Evolutionary conservation across 805 yeast genomes (phyloP).

Genomic region (Saccharomycopsis guyanensis): DNA sequence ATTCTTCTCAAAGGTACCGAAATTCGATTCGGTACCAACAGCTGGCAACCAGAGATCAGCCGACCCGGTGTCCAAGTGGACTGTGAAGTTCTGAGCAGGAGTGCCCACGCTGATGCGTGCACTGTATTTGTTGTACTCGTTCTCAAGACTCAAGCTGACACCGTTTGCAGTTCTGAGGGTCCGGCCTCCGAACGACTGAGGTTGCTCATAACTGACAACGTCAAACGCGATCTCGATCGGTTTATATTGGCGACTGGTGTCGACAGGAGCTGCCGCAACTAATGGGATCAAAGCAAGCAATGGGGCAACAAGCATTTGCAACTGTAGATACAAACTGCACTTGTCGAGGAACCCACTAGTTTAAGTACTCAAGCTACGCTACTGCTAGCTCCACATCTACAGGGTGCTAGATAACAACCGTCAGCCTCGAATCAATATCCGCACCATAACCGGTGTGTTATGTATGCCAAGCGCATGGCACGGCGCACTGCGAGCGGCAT

Average conservation of each 20-base stretch:
- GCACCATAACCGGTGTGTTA: no score
- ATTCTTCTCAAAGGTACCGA: conserved; percentile 1
- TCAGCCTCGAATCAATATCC: no score
- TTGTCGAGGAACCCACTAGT: not conserved
- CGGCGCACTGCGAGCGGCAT: no score
- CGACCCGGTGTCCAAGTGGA: conserved; percentile 43
- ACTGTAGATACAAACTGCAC: no score
- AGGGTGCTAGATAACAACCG: no score
- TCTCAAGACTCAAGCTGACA: not conserved
- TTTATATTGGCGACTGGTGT: no score
- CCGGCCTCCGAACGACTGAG: not conserved
- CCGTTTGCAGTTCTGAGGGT: not conserved
- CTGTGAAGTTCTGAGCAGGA: conserved; percentile 36
- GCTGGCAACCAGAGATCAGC: conserved; percentile 36
- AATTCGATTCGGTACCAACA: conserved; percentile 16
- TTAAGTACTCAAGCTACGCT: no score
- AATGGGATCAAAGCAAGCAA: no score
- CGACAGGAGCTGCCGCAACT: no score
- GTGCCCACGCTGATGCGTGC: conserved; percentile 26
- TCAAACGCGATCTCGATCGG: not conserved
- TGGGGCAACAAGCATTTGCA: no score
- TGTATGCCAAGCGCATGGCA: no score
- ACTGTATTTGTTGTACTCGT: not conserved
- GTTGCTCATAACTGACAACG: not conserved
- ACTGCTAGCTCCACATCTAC: no score